phyloP scores from a whole-genome alignment of 345 rosid species.

The Lumnitzera littorea region DNA sequence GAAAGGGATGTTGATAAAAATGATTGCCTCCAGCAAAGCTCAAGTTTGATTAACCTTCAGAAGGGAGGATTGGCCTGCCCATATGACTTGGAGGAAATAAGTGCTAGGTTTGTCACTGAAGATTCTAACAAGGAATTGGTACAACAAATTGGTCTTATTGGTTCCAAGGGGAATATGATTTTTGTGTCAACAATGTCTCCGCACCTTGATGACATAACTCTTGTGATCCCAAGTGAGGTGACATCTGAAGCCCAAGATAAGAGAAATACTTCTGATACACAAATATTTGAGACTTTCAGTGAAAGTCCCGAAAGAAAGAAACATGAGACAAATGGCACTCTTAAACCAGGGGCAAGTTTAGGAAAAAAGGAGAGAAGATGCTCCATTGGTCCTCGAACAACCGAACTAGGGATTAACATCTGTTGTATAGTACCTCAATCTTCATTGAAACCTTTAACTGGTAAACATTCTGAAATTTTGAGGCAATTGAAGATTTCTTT shows the following conservation, averaged over 20 bases:
- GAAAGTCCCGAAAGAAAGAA: constrained; percentile 21
- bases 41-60: constrained; percentile 57
- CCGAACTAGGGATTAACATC: constrained; percentile 21
- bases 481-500: constrained; percentile 65
- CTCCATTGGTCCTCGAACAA: constrained; percentile 12
- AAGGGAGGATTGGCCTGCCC: constrained; percentile 48
- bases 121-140: constrained; percentile 83
- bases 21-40: constrained; percentile 29
- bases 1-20: constrained; percentile 28
- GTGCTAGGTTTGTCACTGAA: constrained; percentile 67
- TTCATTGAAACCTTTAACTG: constrained; percentile 61
- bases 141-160: constrained; percentile 74
- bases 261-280: constrained; percentile 17
- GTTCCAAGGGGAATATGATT: constrained; percentile 67
- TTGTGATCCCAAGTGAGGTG: constrained; percentile 22
- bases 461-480: constrained; percentile 41
- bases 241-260: constrained; percentile 30
- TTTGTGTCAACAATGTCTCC: constrained; percentile 47
- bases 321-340: constrained; percentile 17
- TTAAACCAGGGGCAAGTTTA: constrained; percentile 23
- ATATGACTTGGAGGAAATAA: constrained; percentile 55
- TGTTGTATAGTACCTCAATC: constrained; percentile 71
- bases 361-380: constrained; percentile 39
- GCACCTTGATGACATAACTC: constrained; percentile 37
- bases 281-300: constrained; percentile 1